Percentiles rank a stretch among this genome's conserved stretches.
Evolutionary conservation across 192 early-diverging fungal species (phyloP).

Genomic region (Diversispora epigaea): DNA sequence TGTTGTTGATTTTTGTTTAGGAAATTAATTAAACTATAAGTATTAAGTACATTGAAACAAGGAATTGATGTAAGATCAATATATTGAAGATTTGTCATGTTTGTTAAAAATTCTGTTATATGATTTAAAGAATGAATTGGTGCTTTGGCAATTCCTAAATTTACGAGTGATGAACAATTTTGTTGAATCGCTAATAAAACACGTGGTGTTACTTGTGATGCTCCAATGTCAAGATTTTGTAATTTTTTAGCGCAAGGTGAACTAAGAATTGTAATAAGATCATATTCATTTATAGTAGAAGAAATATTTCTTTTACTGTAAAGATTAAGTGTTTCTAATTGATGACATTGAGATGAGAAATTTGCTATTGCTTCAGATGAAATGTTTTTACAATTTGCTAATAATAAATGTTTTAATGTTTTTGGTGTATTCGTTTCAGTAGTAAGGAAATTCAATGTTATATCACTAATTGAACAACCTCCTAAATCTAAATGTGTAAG

Average conservation of each 20-base stretch:
- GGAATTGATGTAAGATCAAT: constrained; percentile 1
- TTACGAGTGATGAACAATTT: neutral
- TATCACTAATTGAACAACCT: constrained; percentile 21
- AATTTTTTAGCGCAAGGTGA: neutral
- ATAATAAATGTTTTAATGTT: constrained; percentile 8
- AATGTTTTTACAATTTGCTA: constrained; percentile 17
- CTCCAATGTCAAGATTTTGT: constrained; percentile 11
- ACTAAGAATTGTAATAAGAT: constrained; percentile 4
- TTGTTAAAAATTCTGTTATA: neutral
- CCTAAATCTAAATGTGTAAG: constrained; percentile 27
- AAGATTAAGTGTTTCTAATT: constrained; percentile 3
- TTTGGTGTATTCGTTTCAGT: neutral
- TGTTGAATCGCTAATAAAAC: constrained; percentile 10
- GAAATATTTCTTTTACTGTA: neutral
- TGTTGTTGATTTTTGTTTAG: neutral
- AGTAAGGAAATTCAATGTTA: neutral
- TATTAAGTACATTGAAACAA: neutral
- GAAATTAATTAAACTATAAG: neutral
- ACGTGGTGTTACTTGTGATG: neutral
- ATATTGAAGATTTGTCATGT: neutral
- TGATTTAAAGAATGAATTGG: neutral
- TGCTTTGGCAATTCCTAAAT: constrained; percentile 1
- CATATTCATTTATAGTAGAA: constrained; percentile 1
- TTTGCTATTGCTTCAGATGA: neutral
- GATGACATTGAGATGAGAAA: neutral